phyloP scores from a whole-genome alignment of 495 filamentous ascomycete species.

The Astrothelium subdiscretum region DNA sequence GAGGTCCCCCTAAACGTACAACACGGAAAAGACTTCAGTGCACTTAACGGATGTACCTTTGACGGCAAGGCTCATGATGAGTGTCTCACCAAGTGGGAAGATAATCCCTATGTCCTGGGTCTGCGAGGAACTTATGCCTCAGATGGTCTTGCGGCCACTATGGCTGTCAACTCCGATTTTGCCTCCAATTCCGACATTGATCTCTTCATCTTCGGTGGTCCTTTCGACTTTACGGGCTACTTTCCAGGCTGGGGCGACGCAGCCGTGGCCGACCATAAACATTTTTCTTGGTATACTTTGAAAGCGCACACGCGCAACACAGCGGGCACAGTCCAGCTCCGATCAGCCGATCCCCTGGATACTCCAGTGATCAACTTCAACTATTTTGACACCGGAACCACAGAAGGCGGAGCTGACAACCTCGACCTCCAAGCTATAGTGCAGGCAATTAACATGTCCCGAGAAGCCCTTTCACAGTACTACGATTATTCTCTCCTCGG shows the following conservation, averaged over 20 bases:
- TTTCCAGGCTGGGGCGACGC: constrained; percentile 31
- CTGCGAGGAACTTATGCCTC: not conserved
- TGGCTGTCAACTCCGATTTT: not conserved
- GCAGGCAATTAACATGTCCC: constrained; percentile 9
- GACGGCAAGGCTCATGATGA: constrained; percentile 12
- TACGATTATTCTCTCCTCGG: not conserved
- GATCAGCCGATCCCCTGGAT: constrained; percentile 16
- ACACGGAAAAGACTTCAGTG: not conserved
- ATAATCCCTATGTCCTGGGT: not conserved
- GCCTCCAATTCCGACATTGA: not conserved
- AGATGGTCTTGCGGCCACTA: not conserved
- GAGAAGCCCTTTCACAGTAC: not conserved
- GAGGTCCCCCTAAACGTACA: constrained; percentile 38
- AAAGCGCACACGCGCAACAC: constrained; percentile 21
- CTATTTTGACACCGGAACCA: constrained; percentile 18
- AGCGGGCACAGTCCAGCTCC: constrained; percentile 18
- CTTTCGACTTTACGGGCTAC: constrained; percentile 44
- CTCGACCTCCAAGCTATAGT: constrained; percentile 16
- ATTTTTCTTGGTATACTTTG: constrained; percentile 26
- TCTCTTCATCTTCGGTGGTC: constrained; percentile 15
- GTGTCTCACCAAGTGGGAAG: constrained; percentile 1
- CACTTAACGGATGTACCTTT: constrained; percentile 9
- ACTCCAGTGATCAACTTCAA: constrained; percentile 22
- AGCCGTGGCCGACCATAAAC: constrained; percentile 23
- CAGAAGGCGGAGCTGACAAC: constrained; percentile 5